Percentiles rank a stretch among this genome's conserved stretches.
These are phyloP conservation scores for Annulohypoxylon nitens DNA, from an alignment of 495 filamentous ascomycete genomes.

Conservation along the genomic window DNA sequence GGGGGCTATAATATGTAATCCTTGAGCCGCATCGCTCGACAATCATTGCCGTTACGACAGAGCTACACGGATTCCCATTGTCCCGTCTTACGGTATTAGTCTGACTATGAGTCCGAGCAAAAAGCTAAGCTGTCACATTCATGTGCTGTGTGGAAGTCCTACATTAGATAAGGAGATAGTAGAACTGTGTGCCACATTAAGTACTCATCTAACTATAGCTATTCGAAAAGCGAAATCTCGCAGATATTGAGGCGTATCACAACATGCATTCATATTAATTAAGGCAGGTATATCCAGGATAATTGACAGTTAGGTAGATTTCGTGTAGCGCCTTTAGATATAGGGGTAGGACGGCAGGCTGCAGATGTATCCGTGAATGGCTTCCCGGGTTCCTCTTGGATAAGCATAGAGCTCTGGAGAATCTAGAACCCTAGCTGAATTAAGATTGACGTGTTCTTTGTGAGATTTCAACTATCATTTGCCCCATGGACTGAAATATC, in stretches of 20 bases:
- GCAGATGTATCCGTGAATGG: background rate
- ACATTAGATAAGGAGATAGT: background rate
- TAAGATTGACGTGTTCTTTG: background rate
- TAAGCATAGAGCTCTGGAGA: too few species aligned
- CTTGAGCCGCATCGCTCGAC: conserved; percentile 26
- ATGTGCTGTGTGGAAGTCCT: conserved; percentile 2
- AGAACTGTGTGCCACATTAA: background rate
- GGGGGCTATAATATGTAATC: conserved; percentile 7
- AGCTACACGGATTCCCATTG: conserved; percentile 3
- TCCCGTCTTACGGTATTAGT: conserved; percentile 17
- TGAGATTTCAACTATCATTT: background rate
- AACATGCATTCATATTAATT: background rate
- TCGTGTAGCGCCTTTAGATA: background rate
- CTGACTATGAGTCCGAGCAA: conserved; percentile 12
- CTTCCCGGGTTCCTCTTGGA: background rate
- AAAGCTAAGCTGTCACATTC: conserved; percentile 19
- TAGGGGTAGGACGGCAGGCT: conserved; percentile 17
- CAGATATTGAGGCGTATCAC: background rate
- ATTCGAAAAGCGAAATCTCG: background rate
- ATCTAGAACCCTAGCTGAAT: background rate
- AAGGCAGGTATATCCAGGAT: background rate
- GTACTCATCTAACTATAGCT: background rate
- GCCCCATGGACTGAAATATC: background rate
- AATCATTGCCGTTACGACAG: background rate
- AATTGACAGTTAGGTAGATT: conserved; percentile 28